Evolutionary conservation across 2,329 filamentous ascomycete species (phyloP), one percentile per base, ranked within the genome.

Genomic region (Colletotrichum sp.): DNA sequence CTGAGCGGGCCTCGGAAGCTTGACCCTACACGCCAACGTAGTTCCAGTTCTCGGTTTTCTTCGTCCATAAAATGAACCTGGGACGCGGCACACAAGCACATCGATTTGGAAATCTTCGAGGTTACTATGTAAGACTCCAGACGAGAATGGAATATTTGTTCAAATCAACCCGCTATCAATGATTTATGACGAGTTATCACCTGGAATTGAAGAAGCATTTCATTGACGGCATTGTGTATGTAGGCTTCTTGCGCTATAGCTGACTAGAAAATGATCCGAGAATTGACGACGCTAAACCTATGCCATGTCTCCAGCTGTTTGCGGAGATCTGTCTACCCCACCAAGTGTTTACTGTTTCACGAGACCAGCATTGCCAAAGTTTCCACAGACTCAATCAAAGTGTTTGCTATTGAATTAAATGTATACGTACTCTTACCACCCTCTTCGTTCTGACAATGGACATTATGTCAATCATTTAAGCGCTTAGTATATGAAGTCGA

Each of bases 321-420:
- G 16, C 15, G 8, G 16, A 43, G 8, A 43, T 18, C 36, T 43
- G 6, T 10, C 2, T 10, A 18, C 34, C 1, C 6, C 16, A 13
- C 13, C 3, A 7, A 18, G 18, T n/a, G 8, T 18, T 10, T 8
- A 43, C 36, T n/a, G 2, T 18, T 43, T 5, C 36, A 43, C 5
- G 8, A 10, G 36, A 43, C 16, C 6, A n/a, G 10, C 36, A 43
- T 6, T 1, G 36, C 10, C 8, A 18, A 43, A 43, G 16, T 8
- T 43, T 43, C 16, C 6, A 6, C 36, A 16, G 16, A 36, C 15
- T 8, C 36, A 43, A 43, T 43, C 0, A 10, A 18, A 43, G 8
- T 6, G 36, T 3, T 5, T 43, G 8, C 0, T 15, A 36, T 36
- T 36, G 7, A 0, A 36, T 16, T 36, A 0, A 8, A 36, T 16